Evolutionary conservation across 139 green algal species (phyloP).

Genomic region (Chlorella sp.): DNA sequence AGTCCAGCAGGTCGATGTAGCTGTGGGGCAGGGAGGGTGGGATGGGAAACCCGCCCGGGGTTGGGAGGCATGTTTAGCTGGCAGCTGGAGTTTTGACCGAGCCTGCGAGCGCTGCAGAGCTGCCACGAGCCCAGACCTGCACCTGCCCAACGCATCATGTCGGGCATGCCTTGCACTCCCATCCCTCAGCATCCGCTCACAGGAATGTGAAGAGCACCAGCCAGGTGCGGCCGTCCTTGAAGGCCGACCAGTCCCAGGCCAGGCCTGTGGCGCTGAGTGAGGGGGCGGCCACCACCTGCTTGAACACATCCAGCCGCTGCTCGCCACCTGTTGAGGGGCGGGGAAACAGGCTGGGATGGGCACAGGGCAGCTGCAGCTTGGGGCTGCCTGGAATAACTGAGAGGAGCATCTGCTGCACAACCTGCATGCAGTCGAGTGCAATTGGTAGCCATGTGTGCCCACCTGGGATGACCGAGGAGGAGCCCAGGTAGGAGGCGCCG

Average conservation of each 20-base stretch:
- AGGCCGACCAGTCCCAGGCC: slow-evolving; percentile 55
- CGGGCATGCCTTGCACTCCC: too few relatives aligned
- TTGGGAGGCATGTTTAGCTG: too few relatives aligned
- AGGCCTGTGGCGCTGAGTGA: slow-evolving; percentile 51
- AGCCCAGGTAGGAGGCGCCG: slow-evolving; percentile 69
- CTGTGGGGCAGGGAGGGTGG: not conserved
- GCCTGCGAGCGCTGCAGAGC: too few relatives aligned
- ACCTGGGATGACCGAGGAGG: slow-evolving; percentile 53
- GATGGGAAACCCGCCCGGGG: not conserved
- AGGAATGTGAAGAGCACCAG: slow-evolving; percentile 82
- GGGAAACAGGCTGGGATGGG: slow-evolving; percentile 1
- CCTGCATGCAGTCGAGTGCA: too few relatives aligned
- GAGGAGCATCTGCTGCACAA: too few relatives aligned
- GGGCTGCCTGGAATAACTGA: too few relatives aligned
- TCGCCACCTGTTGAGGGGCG: slow-evolving; percentile 39
- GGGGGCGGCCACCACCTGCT: slow-evolving; percentile 64
- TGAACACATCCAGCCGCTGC: slow-evolving; percentile 69
- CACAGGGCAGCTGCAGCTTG: too few relatives aligned
- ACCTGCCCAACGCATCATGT: too few relatives aligned
- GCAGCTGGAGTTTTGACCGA: too few relatives aligned
- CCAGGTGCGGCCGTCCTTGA: slow-evolving; percentile 65
- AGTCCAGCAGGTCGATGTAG: slow-evolving; percentile 89
- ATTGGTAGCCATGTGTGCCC: not conserved
- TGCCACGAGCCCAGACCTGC: not conserved
- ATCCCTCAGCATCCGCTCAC: slow-evolving; percentile 25